Evolutionary conservation across 2,329 filamentous ascomycete species (phyloP).

Genomic region (Berkeleyomyces basicola): DNA sequence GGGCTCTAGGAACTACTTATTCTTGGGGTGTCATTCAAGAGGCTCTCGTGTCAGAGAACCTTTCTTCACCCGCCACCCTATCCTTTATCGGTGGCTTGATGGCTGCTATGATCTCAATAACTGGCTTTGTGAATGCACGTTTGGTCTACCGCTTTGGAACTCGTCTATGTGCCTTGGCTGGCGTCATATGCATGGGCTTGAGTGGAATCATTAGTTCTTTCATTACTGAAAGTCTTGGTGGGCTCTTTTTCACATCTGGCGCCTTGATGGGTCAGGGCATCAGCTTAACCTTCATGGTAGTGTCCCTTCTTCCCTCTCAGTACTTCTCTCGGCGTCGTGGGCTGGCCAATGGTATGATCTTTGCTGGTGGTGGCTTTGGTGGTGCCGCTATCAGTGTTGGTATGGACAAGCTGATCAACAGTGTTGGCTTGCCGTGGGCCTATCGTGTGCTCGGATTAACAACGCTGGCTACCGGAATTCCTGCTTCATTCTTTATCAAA

Average conservation of each 20-base stretch:
- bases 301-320: slow-evolving; percentile 33
- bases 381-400: slow-evolving; percentile 35
- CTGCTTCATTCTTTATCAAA: slow-evolving; percentile 36
- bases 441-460: slow-evolving; percentile 36
- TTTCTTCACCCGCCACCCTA: slow-evolving; percentile 34
- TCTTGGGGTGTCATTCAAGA: slow-evolving; percentile 45
- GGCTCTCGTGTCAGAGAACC: slow-evolving; percentile 32
- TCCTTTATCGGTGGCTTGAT: slow-evolving; percentile 41
- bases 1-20: slow-evolving; percentile 39
- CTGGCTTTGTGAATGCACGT: slow-evolving; percentile 36
- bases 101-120: slow-evolving; percentile 31
- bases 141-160: slow-evolving; percentile 34
- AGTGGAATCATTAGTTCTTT: slow-evolving; percentile 30
- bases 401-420: slow-evolving; percentile 30
- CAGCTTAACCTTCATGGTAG: slow-evolving; percentile 27
- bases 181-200: slow-evolving; percentile 32
- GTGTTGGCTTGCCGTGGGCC: slow-evolving; percentile 32
- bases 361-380: slow-evolving; percentile 37
- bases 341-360: slow-evolving; percentile 38
- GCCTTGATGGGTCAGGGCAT: slow-evolving; percentile 21
- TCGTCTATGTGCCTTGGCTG: slow-evolving; percentile 28
- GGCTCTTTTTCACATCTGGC: slow-evolving; percentile 22
- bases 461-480: slow-evolving; percentile 35
- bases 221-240: slow-evolving; percentile 21
- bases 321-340: slow-evolving; percentile 38